Conservation (phyloP, 2,329 filamentous ascomycete genomes). For the Rhynchosporium secalis region DNA sequence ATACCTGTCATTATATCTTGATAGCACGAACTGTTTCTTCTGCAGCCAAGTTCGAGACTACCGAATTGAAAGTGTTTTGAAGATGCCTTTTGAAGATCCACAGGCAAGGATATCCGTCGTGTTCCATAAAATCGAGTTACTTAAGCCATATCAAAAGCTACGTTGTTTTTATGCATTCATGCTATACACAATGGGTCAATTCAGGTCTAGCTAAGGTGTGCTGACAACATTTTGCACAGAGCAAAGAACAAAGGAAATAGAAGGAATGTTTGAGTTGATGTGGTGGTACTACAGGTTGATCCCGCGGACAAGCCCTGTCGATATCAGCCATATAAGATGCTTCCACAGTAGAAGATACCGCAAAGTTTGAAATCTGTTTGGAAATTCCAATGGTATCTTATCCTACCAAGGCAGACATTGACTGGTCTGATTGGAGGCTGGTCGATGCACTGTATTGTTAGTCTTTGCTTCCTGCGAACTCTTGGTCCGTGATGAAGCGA, state of each 20-base stretch:
- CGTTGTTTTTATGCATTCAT: constrained; percentile 21
- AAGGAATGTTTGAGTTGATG: neutral
- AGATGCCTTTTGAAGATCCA: no score
- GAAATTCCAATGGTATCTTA: constrained; percentile 12
- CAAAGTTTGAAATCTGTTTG: constrained; percentile 29
- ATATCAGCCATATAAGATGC: neutral
- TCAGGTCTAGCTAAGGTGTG: constrained; percentile 2
- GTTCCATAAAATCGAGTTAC: neutral
- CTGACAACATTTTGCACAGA: constrained; percentile 18
- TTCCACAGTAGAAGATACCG: neutral
- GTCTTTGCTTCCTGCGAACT: constrained; percentile 21
- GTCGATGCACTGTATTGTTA: neutral
- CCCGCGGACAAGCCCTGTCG: constrained; percentile 2
- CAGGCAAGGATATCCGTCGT: no score
- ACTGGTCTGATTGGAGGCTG: neutral
- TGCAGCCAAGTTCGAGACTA: no score
- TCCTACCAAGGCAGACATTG: constrained; percentile 3
- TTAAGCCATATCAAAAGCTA: constrained; percentile 21
- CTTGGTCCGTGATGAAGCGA: constrained; percentile 25
- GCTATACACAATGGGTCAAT: constrained; percentile 20
- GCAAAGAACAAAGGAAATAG: constrained; percentile 9
- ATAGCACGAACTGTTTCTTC: no score
- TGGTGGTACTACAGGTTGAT: neutral
- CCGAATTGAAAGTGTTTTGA: no score
- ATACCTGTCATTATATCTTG: no score